phyloP scores from a whole-genome alignment of 768 basidiomycete genomes.

The Neoboletus magnificus region DNA sequence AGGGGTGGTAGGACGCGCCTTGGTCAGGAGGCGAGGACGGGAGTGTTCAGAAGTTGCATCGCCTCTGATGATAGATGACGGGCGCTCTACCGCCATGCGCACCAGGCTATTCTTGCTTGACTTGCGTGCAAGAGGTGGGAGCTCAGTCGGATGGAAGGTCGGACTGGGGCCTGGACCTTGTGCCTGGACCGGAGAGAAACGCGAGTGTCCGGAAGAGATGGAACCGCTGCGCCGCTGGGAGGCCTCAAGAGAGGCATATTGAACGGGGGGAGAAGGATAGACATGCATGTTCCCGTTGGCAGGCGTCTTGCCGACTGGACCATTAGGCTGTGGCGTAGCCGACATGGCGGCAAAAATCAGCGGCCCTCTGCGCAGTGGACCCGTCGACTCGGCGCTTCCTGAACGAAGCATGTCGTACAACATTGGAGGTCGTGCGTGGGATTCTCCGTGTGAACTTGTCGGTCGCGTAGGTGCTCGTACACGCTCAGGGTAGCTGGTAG shows the following conservation, averaged over 20 bases:
- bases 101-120: slow-evolving; percentile 14
- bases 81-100: slow-evolving; percentile 10
- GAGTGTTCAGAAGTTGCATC: slow-evolving; percentile 12
- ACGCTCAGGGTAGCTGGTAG: slow-evolving; percentile 21
- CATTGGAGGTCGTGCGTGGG: slow-evolving; percentile 9
- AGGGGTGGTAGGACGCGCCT: slow-evolving; percentile 35
- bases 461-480: slow-evolving; percentile 5
- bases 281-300: background rate
- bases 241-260: slow-evolving; percentile 11
- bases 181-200: background rate
- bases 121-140: slow-evolving; percentile 10
- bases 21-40: slow-evolving; percentile 29
- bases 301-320: background rate
- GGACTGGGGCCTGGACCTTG: background rate
- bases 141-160: slow-evolving; percentile 10
- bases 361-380: slow-evolving; percentile 45
- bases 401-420: slow-evolving; percentile 22
- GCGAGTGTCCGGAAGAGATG: background rate
- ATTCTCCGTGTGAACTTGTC: slow-evolving; percentile 1
- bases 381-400: slow-evolving; percentile 10
- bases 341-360: slow-evolving; percentile 63
- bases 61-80: slow-evolving; percentile 3
- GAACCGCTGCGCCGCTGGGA: slow-evolving; percentile 2
- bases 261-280: slow-evolving; percentile 31
- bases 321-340: slow-evolving; percentile 21